Evolutionary conservation across 306 rosid species (phyloP).

Genomic region (Hippophae gyantsensis): DNA sequence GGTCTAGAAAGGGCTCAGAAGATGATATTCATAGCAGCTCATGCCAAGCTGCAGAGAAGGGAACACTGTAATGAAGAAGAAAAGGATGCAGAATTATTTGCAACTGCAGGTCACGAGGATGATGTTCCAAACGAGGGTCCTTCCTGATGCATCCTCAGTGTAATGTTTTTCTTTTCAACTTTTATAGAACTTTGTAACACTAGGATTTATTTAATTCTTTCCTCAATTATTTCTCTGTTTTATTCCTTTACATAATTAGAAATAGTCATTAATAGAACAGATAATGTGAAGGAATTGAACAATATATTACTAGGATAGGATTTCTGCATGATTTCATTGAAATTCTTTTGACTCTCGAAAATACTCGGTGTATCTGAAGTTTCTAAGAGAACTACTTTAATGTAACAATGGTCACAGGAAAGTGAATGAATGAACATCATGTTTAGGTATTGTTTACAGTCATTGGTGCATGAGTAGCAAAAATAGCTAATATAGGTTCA

Average conservation of each 20-base stretch:
- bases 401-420: too few relatives aligned
- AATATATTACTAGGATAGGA: constrained; percentile 32
- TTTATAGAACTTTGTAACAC: constrained; percentile 51
- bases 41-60: constrained; percentile 76
- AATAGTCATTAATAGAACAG: constrained; percentile 30
- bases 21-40: constrained; percentile 88
- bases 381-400: too few relatives aligned
- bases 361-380: constrained; percentile 19
- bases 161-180: constrained; percentile 63
- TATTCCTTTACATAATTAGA: constrained; percentile 10
- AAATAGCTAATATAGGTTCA: too few relatives aligned
- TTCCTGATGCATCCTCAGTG: constrained; percentile 81
- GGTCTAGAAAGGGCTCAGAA: constrained; percentile 86
- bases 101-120: constrained; percentile 57
- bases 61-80: constrained; percentile 80
- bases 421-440: too few relatives aligned
- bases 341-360: constrained; percentile 31
- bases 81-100: constrained; percentile 75
- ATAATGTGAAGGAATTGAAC: constrained; percentile 40
- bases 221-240: constrained; percentile 18
- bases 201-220: constrained; percentile 71
- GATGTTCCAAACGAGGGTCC: constrained; percentile 76
- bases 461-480: too few relatives aligned
- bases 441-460: too few relatives aligned
- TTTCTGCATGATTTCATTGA: constrained; percentile 41